A percentile compares a stretch with the other conserved stretches of the same genome.
These are phyloP conservation scores for Penicillium sp. DNA, from an alignment of 2,329 filamentous ascomycete species.

Conservation along the genomic window DNA sequence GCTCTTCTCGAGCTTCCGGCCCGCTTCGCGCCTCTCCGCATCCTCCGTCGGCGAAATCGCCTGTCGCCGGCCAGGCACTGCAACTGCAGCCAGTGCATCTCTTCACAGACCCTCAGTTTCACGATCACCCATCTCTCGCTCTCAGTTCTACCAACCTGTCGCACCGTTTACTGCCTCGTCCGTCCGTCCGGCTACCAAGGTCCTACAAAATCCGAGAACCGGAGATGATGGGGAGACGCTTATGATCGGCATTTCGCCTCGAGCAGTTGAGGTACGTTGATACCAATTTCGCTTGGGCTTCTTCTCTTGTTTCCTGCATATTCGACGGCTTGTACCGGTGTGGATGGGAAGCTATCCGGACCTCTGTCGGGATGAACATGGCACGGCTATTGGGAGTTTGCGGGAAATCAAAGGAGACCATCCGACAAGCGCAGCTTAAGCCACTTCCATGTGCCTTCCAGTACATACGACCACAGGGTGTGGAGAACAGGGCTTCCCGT, in stretches of 20 bases:
- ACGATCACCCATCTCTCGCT: slow-evolving; percentile 1
- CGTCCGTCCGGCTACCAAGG: slow-evolving; percentile 40
- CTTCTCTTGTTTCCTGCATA: neutral
- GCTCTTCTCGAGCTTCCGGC: slow-evolving; percentile 24
- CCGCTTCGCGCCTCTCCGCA: slow-evolving; percentile 30
- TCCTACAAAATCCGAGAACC: slow-evolving; percentile 64
- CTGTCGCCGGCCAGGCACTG: slow-evolving; percentile 16
- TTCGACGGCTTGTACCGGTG: slow-evolving; percentile 1
- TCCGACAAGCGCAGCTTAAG: slow-evolving; percentile 14
- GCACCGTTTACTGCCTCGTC: slow-evolving; percentile 38
- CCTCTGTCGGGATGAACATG: no score
- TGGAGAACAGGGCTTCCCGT: slow-evolving; percentile 49
- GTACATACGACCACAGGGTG: slow-evolving; percentile 47
- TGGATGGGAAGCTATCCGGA: slow-evolving; percentile 2
- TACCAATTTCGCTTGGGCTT: slow-evolving; percentile 5
- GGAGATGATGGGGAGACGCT: slow-evolving; percentile 85
- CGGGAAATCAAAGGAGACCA: neutral
- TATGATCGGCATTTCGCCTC: slow-evolving; percentile 75
- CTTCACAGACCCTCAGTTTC: neutral
- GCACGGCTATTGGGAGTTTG: neutral
- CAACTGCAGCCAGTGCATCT: slow-evolving; percentile 5
- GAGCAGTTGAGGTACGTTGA: slow-evolving; percentile 68
- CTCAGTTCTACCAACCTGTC: slow-evolving; percentile 19
- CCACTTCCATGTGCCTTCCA: slow-evolving; percentile 3
- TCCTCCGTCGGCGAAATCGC: slow-evolving; percentile 25